These are phyloP conservation scores for Lichtheimia ornata DNA, from an alignment of 371 early-diverging fungal species.

Conservation along the genomic window DNA sequence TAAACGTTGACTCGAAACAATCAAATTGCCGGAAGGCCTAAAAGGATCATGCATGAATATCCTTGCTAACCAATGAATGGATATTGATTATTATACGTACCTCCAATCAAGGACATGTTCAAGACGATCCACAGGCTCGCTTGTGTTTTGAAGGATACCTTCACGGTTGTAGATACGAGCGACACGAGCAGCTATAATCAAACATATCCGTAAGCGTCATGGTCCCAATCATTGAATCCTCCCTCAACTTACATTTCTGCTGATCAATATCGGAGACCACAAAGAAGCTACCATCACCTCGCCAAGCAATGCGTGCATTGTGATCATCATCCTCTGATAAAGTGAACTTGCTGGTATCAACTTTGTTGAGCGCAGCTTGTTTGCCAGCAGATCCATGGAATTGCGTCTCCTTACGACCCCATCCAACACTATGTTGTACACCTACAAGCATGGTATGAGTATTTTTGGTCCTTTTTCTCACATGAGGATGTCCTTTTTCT, in stretches of 20 bases:
- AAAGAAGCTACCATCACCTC: constrained; percentile 89
- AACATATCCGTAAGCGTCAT: no score
- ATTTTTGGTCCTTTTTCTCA: neutral
- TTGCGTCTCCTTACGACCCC: constrained; percentile 97
- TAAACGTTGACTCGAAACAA: constrained; percentile 79
- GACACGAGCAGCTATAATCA: constrained; percentile 54
- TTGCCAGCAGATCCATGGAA: constrained; percentile 95
- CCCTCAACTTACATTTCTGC: constrained; percentile 39
- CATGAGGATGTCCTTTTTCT: neutral
- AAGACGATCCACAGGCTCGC: constrained; percentile 79
- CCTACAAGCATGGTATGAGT: constrained; percentile 34
- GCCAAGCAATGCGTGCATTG: constrained; percentile 82
- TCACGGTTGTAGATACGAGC: constrained; percentile 88
- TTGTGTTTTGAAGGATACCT: constrained; percentile 77
- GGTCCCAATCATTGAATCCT: neutral
- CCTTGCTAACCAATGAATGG: no score
- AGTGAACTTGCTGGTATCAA: constrained; percentile 52
- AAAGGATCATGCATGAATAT: neutral
- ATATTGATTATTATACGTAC: constrained; percentile 12
- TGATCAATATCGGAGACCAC: constrained; percentile 70
- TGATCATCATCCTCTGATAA: constrained; percentile 78
- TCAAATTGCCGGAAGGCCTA: constrained; percentile 87
- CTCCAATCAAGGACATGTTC: constrained; percentile 86
- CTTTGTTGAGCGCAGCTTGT: constrained; percentile 63
- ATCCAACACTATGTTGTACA: constrained; percentile 84